Evolutionary conservation across 2,329 filamentous ascomycete species (phyloP).

Genomic region (Pseudogymnoascus sp.): DNA sequence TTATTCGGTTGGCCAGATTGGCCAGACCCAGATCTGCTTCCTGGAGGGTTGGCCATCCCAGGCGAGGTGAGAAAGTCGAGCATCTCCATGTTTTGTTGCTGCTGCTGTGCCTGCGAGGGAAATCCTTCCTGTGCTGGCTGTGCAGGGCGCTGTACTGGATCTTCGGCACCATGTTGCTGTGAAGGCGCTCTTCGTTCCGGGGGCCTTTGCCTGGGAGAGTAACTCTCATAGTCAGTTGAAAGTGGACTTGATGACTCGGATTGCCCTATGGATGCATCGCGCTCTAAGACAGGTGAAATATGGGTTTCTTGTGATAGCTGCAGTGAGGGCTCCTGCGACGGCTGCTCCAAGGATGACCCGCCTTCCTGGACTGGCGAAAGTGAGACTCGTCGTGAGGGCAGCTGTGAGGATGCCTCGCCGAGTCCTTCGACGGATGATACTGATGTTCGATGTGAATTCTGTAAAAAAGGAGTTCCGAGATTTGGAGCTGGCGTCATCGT

Average conservation of each 20-base stretch:
- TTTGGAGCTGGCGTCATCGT: not conserved
- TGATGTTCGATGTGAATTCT: not conserved
- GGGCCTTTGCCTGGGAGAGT: not conserved
- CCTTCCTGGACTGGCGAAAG: not conserved
- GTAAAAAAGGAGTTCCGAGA: not conserved
- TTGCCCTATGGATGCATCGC: not conserved
- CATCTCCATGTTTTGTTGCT: conserved; percentile 19
- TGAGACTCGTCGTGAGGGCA: not conserved
- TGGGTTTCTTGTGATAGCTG: not conserved
- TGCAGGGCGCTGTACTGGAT: not conserved
- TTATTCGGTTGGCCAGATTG: conserved; percentile 21
- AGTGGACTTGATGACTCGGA: not conserved
- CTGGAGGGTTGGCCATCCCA: conserved; percentile 2
- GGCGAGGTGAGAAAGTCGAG: conserved; percentile 24
- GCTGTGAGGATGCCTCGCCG: not conserved
- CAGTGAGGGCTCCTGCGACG: not conserved
- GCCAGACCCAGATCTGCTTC: not conserved
- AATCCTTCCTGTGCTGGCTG: not conserved
- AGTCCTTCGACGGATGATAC: not conserved
- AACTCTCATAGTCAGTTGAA: not conserved
- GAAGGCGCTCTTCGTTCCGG: not conserved
- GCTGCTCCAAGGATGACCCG: not conserved
- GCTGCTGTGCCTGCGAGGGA: not conserved
- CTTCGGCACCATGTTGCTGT: not conserved
- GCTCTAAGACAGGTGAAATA: not conserved